Evolutionary conservation across 345 rosid genomes (phyloP), one percentile per base, ranked within the genome.

Genomic region (Diplotaxis tenuifolia): DNA sequence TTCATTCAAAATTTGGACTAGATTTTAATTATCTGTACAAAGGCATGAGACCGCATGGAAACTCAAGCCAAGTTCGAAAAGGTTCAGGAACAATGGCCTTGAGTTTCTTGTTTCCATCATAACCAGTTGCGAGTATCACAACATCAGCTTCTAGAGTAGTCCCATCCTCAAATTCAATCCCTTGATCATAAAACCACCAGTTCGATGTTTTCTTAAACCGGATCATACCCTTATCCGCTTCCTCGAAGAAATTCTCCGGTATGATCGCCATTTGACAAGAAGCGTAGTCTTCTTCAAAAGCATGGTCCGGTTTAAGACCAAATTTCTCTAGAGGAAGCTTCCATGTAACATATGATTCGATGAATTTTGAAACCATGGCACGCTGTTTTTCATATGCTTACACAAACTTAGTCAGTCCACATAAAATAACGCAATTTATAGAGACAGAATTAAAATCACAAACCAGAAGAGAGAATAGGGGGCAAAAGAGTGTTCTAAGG

Each of bases 251-350:
- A 8, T 80, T 84, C 3, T 86, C 85, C 0, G 98, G 98, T 76
- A 89, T 22, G 60, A 93, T 84, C 0, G 96, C 96, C 97, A 89
- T 91, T 75, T 93, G 98, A 75, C 97, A 91, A 16, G 96, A 86
- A 14, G 96, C 92, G 29, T 86, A 88, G 78, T 91, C 98, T 73
- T 91, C 97, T n/a, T 85, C 86, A 55, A 93, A 93, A 1, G 90
- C 75, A 84, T 93, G 98, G 34, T 91, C 85, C 2, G 97, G 98
- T 78, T 77, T 91, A 55, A 93, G 71, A 58, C 94, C 97, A 64
- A 86, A 87, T 75, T 86, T 93, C 29, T 75, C 49, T 55, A 93
- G 65, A 11, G 97, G 94, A 64, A 84, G 93, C 61, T 84, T 89
- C 86, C 96, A 81, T 5, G 76, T 72, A 74, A 91, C 74, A 73